Base-by-base conservation (phyloP, 2,329 filamentous ascomycete species). In the Saccharata proteae region DNA sequence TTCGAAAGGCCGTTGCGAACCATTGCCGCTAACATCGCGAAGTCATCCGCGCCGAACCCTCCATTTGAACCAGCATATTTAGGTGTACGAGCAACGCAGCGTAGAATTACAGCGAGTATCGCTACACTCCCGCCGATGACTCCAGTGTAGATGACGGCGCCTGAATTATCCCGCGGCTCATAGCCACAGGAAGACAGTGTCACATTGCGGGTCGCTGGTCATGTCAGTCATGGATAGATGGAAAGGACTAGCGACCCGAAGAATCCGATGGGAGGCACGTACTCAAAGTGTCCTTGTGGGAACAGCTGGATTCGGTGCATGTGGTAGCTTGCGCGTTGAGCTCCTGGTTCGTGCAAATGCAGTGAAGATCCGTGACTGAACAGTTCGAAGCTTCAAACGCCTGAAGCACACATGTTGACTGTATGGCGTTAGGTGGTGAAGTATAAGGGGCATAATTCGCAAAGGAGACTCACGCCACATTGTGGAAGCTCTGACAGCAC, bases 41-140 rank as follows among this genome's bases (percentile, higher is more conserved):
- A 54, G 33, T 62, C 58, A 38, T 62, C 58, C 34, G 38, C 38
- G 4, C 57, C 57, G 43, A 56, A 53, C 5, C n/a, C n/a, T 41
- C 41, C 6, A 56, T 54, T 20, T 54, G 54, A 23, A 43, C 49
- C 9, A 43, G 47, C 4, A 44, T 46, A 3, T 57, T 30, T 3
- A 54, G 48, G 15, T 56, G 52, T 15, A 48, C 24, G 12, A 58
- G 43, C 10, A 58, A 49, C 4, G 57, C 34, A 9, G 49, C 23
- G 28, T 49, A 52, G 6, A 48, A 48, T n/a, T n/a, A n/a, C n/a
- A n/a, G n/a, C n/a, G 1, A 57, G 5, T 2, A 57, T 15, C 9
- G 55, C 54, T 7, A 55, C 16, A 6, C 47, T 43, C 7, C 53
- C 51, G 14, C 48, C 51, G 6, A 43, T 48, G 3, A 59, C 32